Evolutionary conservation across 2,329 filamentous ascomycete species (phyloP).

Genomic region (Trichoderma oligosporum): DNA sequence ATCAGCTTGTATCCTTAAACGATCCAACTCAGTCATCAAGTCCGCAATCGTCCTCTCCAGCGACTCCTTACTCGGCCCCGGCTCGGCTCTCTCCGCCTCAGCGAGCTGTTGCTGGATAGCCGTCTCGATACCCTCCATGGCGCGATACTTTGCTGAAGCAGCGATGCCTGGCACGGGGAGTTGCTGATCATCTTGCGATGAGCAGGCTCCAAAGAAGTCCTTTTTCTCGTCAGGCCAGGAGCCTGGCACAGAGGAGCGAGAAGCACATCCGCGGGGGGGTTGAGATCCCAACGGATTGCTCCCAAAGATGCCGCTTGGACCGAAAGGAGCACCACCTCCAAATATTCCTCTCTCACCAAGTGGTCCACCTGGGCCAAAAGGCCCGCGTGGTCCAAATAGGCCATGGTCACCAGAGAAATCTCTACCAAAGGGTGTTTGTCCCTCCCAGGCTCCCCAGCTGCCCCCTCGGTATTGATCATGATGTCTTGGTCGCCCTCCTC

Average conservation of each 20-base stretch:
- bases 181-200: background rate
- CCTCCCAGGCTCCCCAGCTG: background rate
- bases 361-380: conserved; percentile 18
- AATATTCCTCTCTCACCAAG: conserved; percentile 11
- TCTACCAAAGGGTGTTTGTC: background rate
- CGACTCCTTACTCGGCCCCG: conserved; percentile 24
- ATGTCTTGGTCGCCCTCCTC: conserved; percentile 15
- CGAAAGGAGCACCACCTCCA: background rate
- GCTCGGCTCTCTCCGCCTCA: conserved; percentile 26
- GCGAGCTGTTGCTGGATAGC: conserved; percentile 32
- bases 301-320: conserved; percentile 4
- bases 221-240: conserved; percentile 35
- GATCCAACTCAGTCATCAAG: conserved; percentile 38
- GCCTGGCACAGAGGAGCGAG: conserved; percentile 26
- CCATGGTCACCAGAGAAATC: conserved; percentile 4
- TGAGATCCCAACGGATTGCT: too few species aligned
- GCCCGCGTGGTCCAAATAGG: conserved; percentile 17
- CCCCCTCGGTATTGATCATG: conserved; percentile 11
- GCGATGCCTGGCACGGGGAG: conserved; percentile 25
- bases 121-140: conserved; percentile 34
- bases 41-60: conserved; percentile 37
- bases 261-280: background rate
- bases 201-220: conserved; percentile 19
- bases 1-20: conserved; percentile 43
- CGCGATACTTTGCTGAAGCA: conserved; percentile 37